Evolutionary conservation across 2,329 filamentous ascomycete genomes (phyloP).

Genomic region (Verticillium isaacii): DNA sequence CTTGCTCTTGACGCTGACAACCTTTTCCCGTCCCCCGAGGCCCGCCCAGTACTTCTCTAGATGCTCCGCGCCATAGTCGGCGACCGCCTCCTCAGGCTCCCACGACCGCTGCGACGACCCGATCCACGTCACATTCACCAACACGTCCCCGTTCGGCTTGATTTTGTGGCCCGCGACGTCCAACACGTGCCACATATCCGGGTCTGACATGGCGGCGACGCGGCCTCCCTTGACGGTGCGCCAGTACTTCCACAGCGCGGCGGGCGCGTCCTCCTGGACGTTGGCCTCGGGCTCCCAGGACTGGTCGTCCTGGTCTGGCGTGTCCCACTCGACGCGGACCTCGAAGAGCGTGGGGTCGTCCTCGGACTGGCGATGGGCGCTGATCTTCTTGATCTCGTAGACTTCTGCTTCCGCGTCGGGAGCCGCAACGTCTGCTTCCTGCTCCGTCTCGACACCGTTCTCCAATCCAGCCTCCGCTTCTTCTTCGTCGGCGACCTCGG

Average conservation of each 20-base stretch:
- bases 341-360: conserved; percentile 18
- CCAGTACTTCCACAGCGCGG: conserved; percentile 19
- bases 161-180: conserved; percentile 10
- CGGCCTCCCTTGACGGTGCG: conserved; percentile 12
- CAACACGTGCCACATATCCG: conserved; percentile 13
- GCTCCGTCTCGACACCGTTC: neutral
- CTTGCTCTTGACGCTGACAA: conserved; percentile 10
- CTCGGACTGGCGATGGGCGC: conserved; percentile 6
- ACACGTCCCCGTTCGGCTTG: conserved; percentile 4
- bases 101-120: conserved; percentile 10
- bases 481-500: neutral
- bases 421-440: neutral
- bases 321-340: conserved; percentile 24
- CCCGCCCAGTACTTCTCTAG: conserved; percentile 24
- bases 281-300: conserved; percentile 27
- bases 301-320: conserved; percentile 13
- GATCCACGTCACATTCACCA: conserved; percentile 7
- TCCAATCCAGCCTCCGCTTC: neutral
- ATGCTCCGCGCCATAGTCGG: conserved; percentile 4
- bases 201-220: conserved; percentile 7
- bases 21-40: conserved; percentile 22
- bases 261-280: conserved; percentile 26
- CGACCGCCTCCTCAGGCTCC: conserved; percentile 11
- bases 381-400: conserved; percentile 9
- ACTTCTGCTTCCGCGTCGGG: neutral